A percentile compares a stretch with the other conserved stretches of the same genome.
phyloP scores from a whole-genome alignment of 2,329 filamentous ascomycete genomes.

The Chaetomium globosum region DNA sequence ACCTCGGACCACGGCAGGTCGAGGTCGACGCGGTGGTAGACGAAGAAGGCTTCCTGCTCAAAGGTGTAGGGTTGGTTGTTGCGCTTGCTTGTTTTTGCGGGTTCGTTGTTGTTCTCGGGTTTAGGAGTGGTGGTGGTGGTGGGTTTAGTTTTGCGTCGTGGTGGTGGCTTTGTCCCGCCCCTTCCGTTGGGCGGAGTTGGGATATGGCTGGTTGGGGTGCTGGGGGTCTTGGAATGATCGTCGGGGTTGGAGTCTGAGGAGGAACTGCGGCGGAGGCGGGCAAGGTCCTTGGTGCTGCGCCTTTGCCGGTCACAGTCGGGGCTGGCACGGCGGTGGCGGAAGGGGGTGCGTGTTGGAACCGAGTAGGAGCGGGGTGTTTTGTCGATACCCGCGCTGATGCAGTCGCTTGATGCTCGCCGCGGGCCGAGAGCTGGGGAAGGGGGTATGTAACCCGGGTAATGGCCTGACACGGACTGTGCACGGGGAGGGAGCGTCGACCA shows the following conservation, averaged over 20 bases:
- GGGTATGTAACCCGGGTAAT: not conserved
- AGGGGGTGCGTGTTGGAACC: not conserved
- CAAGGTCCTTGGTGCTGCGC: conserved; percentile 10
- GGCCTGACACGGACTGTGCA: conserved; percentile 9
- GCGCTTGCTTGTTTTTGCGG: conserved; percentile 10
- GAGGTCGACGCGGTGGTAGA: conserved; percentile 34
- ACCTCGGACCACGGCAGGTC: conserved; percentile 30
- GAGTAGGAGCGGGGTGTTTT: not conserved
- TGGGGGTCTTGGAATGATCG: not conserved
- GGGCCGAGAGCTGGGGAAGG: not conserved
- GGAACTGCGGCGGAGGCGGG: conserved; percentile 8
- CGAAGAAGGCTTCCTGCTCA: conserved; percentile 33
- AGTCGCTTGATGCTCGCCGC: conserved; percentile 12
- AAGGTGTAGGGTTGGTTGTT: conserved; percentile 33
- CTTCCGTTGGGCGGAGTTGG: not conserved
- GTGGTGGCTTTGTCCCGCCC: not conserved
- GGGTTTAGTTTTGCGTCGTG: not conserved
- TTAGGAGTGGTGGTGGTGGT: not conserved
- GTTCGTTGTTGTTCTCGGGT: not conserved
- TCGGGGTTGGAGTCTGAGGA: not conserved
- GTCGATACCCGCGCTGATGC: not conserved
- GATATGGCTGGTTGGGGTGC: not conserved
- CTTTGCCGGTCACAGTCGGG: conserved; percentile 9
- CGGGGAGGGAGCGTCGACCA: conserved; percentile 13
- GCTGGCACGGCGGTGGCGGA: not conserved